phyloP scores from a whole-genome alignment of 225 moss, liverwort and hornwort genomes.

The Marchantia paleacea region DNA sequence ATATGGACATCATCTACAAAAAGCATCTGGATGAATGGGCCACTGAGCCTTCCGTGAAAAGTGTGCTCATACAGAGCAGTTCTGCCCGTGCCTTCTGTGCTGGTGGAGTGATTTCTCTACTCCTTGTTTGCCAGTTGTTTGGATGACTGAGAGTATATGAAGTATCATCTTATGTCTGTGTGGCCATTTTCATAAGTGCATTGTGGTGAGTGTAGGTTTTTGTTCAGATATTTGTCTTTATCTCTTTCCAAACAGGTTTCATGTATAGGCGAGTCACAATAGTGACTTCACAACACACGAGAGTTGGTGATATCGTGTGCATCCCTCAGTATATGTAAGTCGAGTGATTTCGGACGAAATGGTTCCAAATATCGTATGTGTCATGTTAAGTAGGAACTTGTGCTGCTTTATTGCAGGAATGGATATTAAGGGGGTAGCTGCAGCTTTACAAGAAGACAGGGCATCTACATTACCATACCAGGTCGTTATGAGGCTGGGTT shows the following conservation, averaged over 20 bases:
- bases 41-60: conserved; percentile 53
- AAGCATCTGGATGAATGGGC: conserved; percentile 83
- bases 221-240: background rate
- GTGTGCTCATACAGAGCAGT: conserved; percentile 85
- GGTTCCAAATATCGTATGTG: background rate
- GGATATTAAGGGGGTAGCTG: conserved; percentile 99
- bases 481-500: conserved; percentile 37
- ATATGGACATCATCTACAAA: conserved; percentile 86
- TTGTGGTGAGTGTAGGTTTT: background rate
- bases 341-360: background rate
- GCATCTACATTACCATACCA: conserved; percentile 45
- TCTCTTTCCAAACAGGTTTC: background rate
- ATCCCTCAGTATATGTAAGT: background rate
- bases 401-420: conserved; percentile 68
- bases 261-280: background rate
- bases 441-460: conserved; percentile 73
- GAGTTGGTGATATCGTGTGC: background rate
- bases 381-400: conserved; percentile 41
- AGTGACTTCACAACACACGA: too few species aligned
- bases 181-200: background rate
- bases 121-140: background rate
- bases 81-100: conserved; percentile 88
- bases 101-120: conserved; percentile 40
- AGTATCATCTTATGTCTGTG: background rate
- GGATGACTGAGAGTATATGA: background rate